Percentiles rank a stretch among this genome's conserved stretches.
Conservation (phyloP, 2,329 filamentous ascomycete species). For the Trichophyton simii region DNA sequence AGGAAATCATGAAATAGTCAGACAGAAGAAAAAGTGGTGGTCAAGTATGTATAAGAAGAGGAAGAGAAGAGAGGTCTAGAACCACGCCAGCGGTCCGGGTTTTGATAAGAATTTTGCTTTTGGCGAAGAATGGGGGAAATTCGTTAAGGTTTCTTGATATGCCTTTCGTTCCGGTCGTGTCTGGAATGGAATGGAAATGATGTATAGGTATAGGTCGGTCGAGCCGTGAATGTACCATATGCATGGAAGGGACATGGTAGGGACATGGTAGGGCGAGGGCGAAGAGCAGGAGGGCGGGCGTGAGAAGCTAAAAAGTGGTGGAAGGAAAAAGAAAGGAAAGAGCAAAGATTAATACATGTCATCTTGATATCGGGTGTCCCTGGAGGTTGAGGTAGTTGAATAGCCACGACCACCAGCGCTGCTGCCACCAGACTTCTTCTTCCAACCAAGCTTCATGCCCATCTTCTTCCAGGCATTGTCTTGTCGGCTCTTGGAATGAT, state of each 20-base stretch:
- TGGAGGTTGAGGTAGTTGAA: background rate
- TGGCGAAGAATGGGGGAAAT: background rate
- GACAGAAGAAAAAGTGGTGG: conserved; percentile 6
- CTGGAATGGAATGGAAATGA: background rate
- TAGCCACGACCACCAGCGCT: background rate
- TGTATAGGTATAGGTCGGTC: background rate
- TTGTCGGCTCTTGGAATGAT: conserved; percentile 31
- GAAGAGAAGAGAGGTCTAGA: conserved; percentile 4
- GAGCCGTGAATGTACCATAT: background rate
- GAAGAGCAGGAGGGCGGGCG: background rate
- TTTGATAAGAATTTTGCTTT: background rate
- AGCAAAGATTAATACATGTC: conserved; percentile 1
- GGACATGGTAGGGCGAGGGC: background rate
- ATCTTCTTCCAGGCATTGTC: conserved; percentile 43
- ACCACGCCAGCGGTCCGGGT: background rate
- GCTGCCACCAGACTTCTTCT: conserved; percentile 21
- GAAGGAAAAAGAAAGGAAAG: background rate
- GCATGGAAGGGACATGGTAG: background rate
- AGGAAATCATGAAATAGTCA: background rate
- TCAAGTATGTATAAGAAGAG: conserved; percentile 10
- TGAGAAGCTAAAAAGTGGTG: background rate
- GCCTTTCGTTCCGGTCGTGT: background rate
- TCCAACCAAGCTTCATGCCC: conserved; percentile 38
- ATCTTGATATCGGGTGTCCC: background rate
- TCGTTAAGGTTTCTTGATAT: background rate